Evolutionary conservation across 306 rosid genomes (phyloP).

Genomic region (Pyrus betulifolia): DNA sequence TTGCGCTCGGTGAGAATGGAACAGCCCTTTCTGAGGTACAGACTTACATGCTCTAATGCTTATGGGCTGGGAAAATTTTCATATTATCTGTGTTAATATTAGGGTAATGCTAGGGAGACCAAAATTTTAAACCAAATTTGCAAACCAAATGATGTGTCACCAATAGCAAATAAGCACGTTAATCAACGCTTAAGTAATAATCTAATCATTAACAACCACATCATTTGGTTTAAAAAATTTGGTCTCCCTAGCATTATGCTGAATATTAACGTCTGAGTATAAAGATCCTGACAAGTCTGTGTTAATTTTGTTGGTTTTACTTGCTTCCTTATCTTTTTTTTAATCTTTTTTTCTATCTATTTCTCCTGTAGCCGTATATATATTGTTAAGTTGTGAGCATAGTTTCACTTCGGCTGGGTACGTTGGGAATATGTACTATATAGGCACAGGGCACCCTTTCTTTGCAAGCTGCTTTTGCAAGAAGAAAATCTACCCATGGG

Average conservation of each 20-base stretch:
- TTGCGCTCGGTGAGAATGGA: slow-evolving; percentile 61
- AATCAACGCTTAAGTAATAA: too few relatives aligned
- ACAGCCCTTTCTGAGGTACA: slow-evolving; percentile 85
- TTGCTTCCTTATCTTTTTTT: slow-evolving; percentile 3
- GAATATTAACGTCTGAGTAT: background rate
- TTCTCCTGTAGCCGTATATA: background rate
- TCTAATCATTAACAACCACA: too few relatives aligned
- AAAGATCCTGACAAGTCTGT: background rate
- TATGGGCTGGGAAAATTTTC: background rate
- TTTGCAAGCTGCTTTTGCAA: background rate
- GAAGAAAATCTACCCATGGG: background rate
- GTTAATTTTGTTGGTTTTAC: background rate
- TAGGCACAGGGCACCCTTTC: background rate
- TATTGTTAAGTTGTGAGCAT: background rate
- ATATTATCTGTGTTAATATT: background rate
- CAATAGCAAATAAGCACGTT: too few relatives aligned
- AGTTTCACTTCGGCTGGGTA: background rate
- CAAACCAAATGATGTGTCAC: too few relatives aligned
- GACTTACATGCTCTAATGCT: background rate
- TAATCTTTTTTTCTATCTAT: slow-evolving; percentile 11
- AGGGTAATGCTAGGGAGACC: background rate
- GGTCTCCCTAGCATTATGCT: background rate
- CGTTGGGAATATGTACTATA: background rate
- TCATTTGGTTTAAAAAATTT: too few relatives aligned
- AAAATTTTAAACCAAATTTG: too few relatives aligned